phyloP scores from a whole-genome alignment of 192 early-diverging fungal species.

The Rhizoclosmatium sp. region DNA sequence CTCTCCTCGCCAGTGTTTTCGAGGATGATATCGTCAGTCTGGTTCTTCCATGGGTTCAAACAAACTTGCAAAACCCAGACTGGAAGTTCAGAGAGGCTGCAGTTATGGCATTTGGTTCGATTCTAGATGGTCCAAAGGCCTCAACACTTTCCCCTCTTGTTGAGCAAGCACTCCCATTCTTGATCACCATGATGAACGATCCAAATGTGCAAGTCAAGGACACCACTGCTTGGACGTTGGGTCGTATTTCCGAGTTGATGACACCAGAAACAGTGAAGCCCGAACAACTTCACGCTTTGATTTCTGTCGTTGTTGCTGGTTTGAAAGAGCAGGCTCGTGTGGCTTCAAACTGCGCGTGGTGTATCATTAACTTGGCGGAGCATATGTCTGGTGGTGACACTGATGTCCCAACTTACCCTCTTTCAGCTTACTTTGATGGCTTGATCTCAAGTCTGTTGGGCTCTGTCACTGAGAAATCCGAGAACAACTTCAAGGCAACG shows the following conservation, averaged over 20 bases:
- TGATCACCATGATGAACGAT: constrained; percentile 91
- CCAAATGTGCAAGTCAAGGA: constrained; percentile 91
- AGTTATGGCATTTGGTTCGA: constrained; percentile 98
- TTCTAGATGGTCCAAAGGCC: constrained; percentile 87
- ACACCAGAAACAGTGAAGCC: constrained; percentile 40
- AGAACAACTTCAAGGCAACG: constrained; percentile 88
- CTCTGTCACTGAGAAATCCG: constrained; percentile 56
- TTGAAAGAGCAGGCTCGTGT: constrained; percentile 88
- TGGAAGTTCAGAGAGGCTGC: constrained; percentile 98
- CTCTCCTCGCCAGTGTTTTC: constrained; percentile 85
- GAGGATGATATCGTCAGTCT: constrained; percentile 80
- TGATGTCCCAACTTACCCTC: constrained; percentile 68
- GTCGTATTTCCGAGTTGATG: constrained; percentile 88
- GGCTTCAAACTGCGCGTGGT: constrained; percentile 96
- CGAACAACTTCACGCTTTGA: constrained; percentile 46
- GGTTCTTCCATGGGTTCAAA: constrained; percentile 90
- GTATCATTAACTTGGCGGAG: constrained; percentile 92
- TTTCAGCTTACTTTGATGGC: constrained; percentile 88
- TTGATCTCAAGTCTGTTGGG: constrained; percentile 72
- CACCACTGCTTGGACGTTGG: constrained; percentile 97
- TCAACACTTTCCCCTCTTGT: constrained; percentile 43
- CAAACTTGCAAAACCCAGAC: constrained; percentile 81
- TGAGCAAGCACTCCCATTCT: constrained; percentile 71
- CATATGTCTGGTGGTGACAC: constrained; percentile 67
- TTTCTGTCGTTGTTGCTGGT: constrained; percentile 77